These are phyloP conservation scores for Aspergillus olivimuriae DNA, from an alignment of 495 filamentous ascomycete genomes.

Conservation along the genomic window DNA sequence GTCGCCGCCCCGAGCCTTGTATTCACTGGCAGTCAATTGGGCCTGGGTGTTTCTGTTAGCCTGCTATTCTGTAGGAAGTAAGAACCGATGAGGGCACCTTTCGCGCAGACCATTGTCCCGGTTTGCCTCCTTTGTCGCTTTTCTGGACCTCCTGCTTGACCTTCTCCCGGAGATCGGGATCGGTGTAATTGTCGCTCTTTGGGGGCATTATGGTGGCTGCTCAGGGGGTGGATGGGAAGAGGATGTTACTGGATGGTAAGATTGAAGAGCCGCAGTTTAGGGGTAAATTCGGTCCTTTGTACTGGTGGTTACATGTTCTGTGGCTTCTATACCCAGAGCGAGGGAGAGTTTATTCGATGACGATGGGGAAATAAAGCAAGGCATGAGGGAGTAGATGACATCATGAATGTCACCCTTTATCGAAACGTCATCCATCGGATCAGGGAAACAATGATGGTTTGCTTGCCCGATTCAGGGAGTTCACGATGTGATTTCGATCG, in stretches of 20 bases:
- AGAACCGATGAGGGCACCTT: constrained; percentile 24
- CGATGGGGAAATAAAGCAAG: background rate
- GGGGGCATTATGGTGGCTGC: constrained; percentile 29
- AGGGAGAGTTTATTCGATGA: background rate
- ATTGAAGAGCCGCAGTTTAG: background rate
- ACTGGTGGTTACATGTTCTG: background rate
- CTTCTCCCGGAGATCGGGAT: constrained; percentile 41
- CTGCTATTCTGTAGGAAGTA: background rate
- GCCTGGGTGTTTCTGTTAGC: constrained; percentile 19
- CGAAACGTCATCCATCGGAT: background rate
- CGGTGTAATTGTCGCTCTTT: constrained; percentile 43
- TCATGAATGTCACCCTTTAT: background rate
- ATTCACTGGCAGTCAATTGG: constrained; percentile 45
- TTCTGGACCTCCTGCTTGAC: constrained; percentile 42
- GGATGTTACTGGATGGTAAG: background rate
- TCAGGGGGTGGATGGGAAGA: background rate
- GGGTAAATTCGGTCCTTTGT: background rate
- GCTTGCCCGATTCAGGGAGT: no score
- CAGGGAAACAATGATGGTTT: no score
- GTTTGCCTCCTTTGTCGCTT: constrained; percentile 41
- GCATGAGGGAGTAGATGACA: background rate
- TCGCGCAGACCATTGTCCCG: constrained; percentile 45
- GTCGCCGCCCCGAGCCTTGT: constrained; percentile 44
- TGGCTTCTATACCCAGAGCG: background rate
- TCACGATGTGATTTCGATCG: no score